Evolutionary conservation across 805 yeast genomes (phyloP).

Genomic region (Candida lessepsii): DNA sequence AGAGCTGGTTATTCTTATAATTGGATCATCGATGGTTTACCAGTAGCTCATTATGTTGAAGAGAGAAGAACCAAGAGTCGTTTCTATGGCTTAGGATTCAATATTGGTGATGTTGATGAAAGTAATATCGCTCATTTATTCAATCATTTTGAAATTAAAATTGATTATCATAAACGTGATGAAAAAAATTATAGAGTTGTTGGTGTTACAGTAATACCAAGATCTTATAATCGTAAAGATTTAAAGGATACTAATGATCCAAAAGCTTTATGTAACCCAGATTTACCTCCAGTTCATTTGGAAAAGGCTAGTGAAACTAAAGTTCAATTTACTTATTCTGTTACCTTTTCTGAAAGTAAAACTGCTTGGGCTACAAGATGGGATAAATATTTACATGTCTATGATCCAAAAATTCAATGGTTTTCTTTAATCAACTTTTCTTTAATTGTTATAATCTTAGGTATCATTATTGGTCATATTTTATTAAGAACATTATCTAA

Average conservation of each 20-base stretch:
- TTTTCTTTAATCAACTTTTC: slow-evolving; percentile 87
- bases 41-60: slow-evolving; percentile 68
- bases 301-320: slow-evolving; percentile 48
- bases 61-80: slow-evolving; percentile 59
- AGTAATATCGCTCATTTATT: slow-evolving; percentile 56
- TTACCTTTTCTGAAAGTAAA: slow-evolving; percentile 62
- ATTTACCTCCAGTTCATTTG: slow-evolving; percentile 46
- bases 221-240: slow-evolving; percentile 45
- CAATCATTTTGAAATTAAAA: slow-evolving; percentile 75
- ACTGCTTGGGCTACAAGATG: slow-evolving; percentile 98
- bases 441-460: slow-evolving; percentile 71
- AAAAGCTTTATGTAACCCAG: slow-evolving; percentile 30
- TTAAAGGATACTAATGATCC: slow-evolving; percentile 21
- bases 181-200: slow-evolving; percentile 78
- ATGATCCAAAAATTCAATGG: slow-evolving; percentile 95
- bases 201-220: slow-evolving; percentile 79
- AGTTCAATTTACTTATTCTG: slow-evolving; percentile 85
- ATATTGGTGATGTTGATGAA: slow-evolving; percentile 67
- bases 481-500: slow-evolving; percentile 74
- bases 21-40: slow-evolving; percentile 94
- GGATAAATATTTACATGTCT: slow-evolving; percentile 93
- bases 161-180: slow-evolving; percentile 81
- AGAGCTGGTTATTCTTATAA: slow-evolving; percentile 82
- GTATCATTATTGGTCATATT: slow-evolving; percentile 75
- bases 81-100: slow-evolving; percentile 80